phyloP scores from a whole-genome alignment of 176 grass and related monocot genomes.

The Musa acuminata region DNA sequence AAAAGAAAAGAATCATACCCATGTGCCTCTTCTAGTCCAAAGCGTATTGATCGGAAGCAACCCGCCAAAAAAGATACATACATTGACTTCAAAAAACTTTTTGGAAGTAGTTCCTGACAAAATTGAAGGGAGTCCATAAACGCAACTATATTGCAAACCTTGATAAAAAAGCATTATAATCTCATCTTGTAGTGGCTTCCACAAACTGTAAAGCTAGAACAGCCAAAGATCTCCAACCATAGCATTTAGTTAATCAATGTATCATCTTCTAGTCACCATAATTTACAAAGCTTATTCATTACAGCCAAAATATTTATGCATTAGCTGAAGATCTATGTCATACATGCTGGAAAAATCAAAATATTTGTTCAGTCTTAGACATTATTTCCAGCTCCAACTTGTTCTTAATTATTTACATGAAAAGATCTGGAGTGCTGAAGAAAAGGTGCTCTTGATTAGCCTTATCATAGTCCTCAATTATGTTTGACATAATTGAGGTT shows the following conservation, averaged over 20 bases:
- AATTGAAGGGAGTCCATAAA: not conserved
- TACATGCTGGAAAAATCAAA: not conserved
- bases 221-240: not conserved
- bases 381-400: not conserved
- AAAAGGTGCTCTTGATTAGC: too few relatives aligned
- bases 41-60: slow-evolving; percentile 81
- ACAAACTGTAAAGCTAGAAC: not conserved
- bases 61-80: slow-evolving; percentile 92
- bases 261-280: not conserved
- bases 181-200: not conserved
- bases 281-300: not conserved
- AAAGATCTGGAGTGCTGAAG: not conserved
- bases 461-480: too few relatives aligned
- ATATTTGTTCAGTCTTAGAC: not conserved
- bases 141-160: not conserved
- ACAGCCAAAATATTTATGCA: not conserved
- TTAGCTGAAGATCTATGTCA: not conserved
- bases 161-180: not conserved
- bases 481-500: too few relatives aligned
- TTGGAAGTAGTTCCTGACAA: slow-evolving; percentile 65
- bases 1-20: slow-evolving; percentile 45
- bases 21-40: slow-evolving; percentile 92
- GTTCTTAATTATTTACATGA: not conserved
- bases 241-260: not conserved
- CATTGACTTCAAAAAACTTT: slow-evolving; percentile 78